Conservation (phyloP, 1,139 yeast species). For the Saccharomyces hybrid region DNA sequence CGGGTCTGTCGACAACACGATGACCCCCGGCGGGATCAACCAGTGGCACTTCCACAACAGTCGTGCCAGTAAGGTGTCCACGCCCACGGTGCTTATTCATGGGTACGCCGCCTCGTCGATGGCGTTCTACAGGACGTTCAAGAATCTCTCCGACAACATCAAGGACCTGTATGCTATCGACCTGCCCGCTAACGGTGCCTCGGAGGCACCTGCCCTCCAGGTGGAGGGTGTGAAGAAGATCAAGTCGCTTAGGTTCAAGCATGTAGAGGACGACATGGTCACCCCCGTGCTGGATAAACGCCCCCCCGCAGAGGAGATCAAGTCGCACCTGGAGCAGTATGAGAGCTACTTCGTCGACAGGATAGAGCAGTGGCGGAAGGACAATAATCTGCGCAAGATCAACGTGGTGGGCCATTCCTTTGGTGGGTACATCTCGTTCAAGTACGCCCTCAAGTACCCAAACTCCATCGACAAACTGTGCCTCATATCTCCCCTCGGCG, state of each 20-base stretch:
- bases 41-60: slow-evolving; percentile 25
- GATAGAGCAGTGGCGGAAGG: slow-evolving; percentile 74
- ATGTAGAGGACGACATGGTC: slow-evolving; percentile 7
- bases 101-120: slow-evolving; percentile 91
- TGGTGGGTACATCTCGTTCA: slow-evolving; percentile 81
- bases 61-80: slow-evolving; percentile 11
- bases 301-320: not conserved
- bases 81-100: slow-evolving; percentile 58
- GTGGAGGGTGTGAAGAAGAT: slow-evolving; percentile 14
- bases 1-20: slow-evolving; percentile 7
- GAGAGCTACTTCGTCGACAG: slow-evolving; percentile 75
- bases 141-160: slow-evolving; percentile 39
- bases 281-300: slow-evolving; percentile 12
- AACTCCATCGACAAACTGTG: slow-evolving; percentile 55
- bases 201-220: slow-evolving; percentile 20
- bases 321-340: slow-evolving; percentile 30
- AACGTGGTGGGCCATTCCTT: slow-evolving; percentile 84
- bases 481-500: slow-evolving; percentile 85
- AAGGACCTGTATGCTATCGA: slow-evolving; percentile 67
- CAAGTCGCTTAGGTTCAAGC: slow-evolving; percentile 3
- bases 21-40: slow-evolving; percentile 18
- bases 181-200: slow-evolving; percentile 68
- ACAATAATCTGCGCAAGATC: slow-evolving; percentile 48
- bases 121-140: slow-evolving; percentile 73
- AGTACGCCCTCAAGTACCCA: slow-evolving; percentile 72